Evolutionary conservation across 805 yeast genomes (phyloP), one percentile per base, ranked within the genome.

Genomic region (Yarrowia sp.): DNA sequence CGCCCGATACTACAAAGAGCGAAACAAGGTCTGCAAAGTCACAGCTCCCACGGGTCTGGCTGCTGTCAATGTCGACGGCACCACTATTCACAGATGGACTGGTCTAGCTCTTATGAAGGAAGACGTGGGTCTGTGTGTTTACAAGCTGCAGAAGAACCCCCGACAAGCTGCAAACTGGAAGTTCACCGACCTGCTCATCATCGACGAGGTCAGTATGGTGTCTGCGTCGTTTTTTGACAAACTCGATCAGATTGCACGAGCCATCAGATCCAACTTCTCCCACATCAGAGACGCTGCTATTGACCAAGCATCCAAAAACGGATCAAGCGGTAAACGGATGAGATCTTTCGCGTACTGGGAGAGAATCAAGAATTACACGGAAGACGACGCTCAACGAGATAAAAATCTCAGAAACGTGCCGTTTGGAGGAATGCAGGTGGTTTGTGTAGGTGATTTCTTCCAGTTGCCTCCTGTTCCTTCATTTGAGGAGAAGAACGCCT

Each of bases 31-130:
- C 0, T 90, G 94, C 2, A 97, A 96, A 0, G 87, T 95, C 4
- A 91, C 98, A 0, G 98, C 98, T 0, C 91, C 98, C 0, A 95
- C 99, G 0, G 99, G 98, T 0, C 79, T 95, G 71, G 99, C 99
- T 0, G 98, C 97, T 0, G 87, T 90, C 53, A 92, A 91, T 73
- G 89, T 94, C 73, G 97, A 93, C 1, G 99, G 99, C 35, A 85
- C 84, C 40, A 94, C 99, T 0, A 80, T 94, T 26, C 96, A 92
- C 76, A 83, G 90, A 72, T 91, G 89, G 82, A 84, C 97, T 0
- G 94, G 97, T 0, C 84, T 92, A 65, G 97, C 97, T 0, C 77
- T 91, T 1, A 97, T 95, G 5, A 78, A 78, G 46, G 89, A 83
- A 4, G 72, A 3, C 4, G 80, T 83, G 1, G 43, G 7, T 0